Conservation (phyloP, 371 early-diverging fungal species). For the Mortierella sp. region DNA sequence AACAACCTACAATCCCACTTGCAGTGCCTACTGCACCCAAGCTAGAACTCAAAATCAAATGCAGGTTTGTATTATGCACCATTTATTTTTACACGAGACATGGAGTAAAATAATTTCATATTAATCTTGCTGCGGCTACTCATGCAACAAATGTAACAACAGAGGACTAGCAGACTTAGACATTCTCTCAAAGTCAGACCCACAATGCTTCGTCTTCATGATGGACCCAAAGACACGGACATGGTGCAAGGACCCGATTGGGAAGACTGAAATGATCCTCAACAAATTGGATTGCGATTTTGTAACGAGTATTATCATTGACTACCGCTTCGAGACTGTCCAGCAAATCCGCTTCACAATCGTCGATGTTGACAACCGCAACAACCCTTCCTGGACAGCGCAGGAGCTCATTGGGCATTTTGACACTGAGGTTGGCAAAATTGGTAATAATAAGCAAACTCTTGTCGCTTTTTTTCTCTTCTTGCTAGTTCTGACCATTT, state of each 20-base stretch:
- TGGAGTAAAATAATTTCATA: too few species aligned
- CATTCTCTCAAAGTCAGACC: slow-evolving; percentile 56
- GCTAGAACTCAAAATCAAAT: slow-evolving; percentile 50
- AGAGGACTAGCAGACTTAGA: slow-evolving; percentile 55
- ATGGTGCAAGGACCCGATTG: slow-evolving; percentile 45
- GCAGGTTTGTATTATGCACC: slow-evolving; percentile 23
- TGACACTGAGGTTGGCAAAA: slow-evolving; percentile 58
- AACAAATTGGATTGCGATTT: slow-evolving; percentile 63
- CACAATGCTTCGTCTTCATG: slow-evolving; percentile 54
- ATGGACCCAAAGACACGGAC: slow-evolving; percentile 44
- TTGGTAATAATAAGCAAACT: slow-evolving; percentile 32
- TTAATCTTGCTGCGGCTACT: too few species aligned
- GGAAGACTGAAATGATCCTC: slow-evolving; percentile 60
- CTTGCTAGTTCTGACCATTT: neutral
- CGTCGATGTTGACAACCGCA: slow-evolving; percentile 60
- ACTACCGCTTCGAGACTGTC: slow-evolving; percentile 64
- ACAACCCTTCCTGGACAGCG: slow-evolving; percentile 43
- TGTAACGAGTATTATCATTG: slow-evolving; percentile 55
- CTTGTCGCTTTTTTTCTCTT: neutral
- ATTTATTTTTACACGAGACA: too few species aligned
- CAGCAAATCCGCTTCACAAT: slow-evolving; percentile 60
- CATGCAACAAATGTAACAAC: neutral
- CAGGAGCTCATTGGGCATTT: slow-evolving; percentile 63
- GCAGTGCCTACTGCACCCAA: slow-evolving; percentile 36
- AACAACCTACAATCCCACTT: slow-evolving; percentile 23